Conservation (phyloP, 2,329 filamentous ascomycete genomes). For the Sphaceloma murrayae region DNA sequence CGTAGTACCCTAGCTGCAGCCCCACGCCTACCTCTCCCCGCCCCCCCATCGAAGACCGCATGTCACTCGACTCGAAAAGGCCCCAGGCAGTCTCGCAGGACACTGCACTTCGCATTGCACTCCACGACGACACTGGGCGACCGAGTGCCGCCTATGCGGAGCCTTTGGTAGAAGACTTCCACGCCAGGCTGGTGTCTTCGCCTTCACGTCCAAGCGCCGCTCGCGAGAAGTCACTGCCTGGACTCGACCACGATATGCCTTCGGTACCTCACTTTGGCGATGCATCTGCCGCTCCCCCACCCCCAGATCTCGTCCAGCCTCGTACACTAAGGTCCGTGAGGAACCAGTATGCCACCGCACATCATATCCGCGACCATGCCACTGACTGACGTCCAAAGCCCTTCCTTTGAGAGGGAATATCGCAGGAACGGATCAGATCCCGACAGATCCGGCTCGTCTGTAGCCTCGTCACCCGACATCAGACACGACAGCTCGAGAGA, state of each 20-base stretch:
- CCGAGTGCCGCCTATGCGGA: conserved; percentile 15
- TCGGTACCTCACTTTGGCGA: background rate
- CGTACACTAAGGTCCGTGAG: conserved; percentile 1
- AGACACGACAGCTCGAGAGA: conserved; percentile 27
- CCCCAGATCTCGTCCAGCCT: background rate
- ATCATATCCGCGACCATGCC: background rate
- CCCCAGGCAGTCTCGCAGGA: conserved; percentile 3
- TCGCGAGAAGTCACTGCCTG: conserved; percentile 2
- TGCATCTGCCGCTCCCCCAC: background rate
- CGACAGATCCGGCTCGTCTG: conserved; percentile 5
- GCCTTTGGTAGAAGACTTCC: conserved; percentile 24
- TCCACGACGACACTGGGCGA: background rate
- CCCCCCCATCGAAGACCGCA: conserved; percentile 1
- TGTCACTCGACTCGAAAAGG: conserved; percentile 1
- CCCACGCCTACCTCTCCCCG: conserved; percentile 2
- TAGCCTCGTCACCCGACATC: conserved; percentile 22
- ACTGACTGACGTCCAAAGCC: background rate
- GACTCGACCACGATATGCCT: conserved; percentile 6
- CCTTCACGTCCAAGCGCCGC: conserved; percentile 1
- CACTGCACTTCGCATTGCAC: background rate
- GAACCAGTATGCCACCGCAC: background rate
- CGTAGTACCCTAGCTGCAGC: conserved; percentile 10
- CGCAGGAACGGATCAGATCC: conserved; percentile 8
- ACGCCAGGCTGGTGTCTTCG: conserved; percentile 18
- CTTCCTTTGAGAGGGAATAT: conserved; percentile 9